Conservation (phyloP, 1,284 basidiomycete genomes). For the Moniliophthora roreri region DNA sequence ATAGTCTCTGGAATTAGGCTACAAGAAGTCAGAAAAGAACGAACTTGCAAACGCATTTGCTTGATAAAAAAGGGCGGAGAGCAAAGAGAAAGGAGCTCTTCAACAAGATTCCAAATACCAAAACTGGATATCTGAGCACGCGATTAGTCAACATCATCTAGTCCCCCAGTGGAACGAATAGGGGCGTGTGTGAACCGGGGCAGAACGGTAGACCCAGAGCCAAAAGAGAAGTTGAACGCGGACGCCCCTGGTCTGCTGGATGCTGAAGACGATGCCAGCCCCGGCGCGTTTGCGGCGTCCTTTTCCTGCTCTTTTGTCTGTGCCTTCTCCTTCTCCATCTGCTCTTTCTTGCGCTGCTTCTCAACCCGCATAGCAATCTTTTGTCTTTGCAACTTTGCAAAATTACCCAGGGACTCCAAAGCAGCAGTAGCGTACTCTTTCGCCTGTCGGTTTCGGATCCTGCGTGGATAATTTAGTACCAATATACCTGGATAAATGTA, state of each 20-base stretch:
- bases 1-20: too few species aligned
- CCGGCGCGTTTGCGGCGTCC: background rate
- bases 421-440: slow-evolving; percentile 53
- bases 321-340: slow-evolving; percentile 16
- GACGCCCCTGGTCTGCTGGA: background rate
- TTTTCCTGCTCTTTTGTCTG: background rate
- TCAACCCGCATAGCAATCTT: slow-evolving; percentile 22
- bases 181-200: slow-evolving; percentile 7
- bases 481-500: background rate
- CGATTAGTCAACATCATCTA: slow-evolving; percentile 32
- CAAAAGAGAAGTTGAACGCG: slow-evolving; percentile 5
- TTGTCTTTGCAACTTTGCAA: slow-evolving; percentile 50
- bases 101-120: too few species aligned
- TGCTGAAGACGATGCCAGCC: background rate
- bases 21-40: too few species aligned
- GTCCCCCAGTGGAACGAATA: slow-evolving; percentile 18
- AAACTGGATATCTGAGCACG: too few species aligned
- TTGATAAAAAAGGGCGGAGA: too few species aligned
- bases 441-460: slow-evolving; percentile 51
- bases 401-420: slow-evolving; percentile 44
- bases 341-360: slow-evolving; percentile 18
- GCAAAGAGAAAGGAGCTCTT: too few species aligned
- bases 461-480: slow-evolving; percentile 20
- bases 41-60: too few species aligned
- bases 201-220: background rate